These are phyloP conservation scores for Xylariaceae sp. DNA, from an alignment of 2,329 filamentous ascomycete genomes.

Conservation along the genomic window DNA sequence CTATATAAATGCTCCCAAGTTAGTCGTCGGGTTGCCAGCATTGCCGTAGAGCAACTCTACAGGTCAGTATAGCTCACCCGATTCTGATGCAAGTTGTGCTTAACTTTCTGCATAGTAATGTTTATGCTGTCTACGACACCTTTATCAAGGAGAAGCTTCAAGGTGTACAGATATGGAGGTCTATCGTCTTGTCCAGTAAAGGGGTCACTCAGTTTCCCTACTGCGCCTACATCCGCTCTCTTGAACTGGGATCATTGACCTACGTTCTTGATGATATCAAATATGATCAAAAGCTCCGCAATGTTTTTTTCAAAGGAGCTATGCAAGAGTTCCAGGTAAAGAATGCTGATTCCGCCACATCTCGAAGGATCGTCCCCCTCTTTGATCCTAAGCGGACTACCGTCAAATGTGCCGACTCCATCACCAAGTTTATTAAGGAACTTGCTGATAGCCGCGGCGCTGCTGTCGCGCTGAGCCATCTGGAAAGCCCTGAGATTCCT, in stretches of 20 bases:
- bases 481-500: slow-evolving; percentile 50
- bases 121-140: slow-evolving; percentile 41
- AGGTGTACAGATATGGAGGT: slow-evolving; percentile 64
- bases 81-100: slow-evolving; percentile 11
- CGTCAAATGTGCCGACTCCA: slow-evolving; percentile 51
- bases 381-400: slow-evolving; percentile 37
- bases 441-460: slow-evolving; percentile 38
- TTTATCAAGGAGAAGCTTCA: slow-evolving; percentile 42
- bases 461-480: slow-evolving; percentile 51
- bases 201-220: slow-evolving; percentile 64
- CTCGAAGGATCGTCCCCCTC: slow-evolving; percentile 13
- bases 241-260: too few relatives aligned
- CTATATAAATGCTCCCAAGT: slow-evolving; percentile 57
- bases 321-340: slow-evolving; percentile 35
- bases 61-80: slow-evolving; percentile 41
- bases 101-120: slow-evolving; percentile 35
- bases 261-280: slow-evolving; percentile 54
- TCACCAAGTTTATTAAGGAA: slow-evolving; percentile 48
- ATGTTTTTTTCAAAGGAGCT: slow-evolving; percentile 38
- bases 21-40: slow-evolving; percentile 51
- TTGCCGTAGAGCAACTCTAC: slow-evolving; percentile 60
- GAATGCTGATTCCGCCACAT: slow-evolving; percentile 18
- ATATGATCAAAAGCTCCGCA: slow-evolving; percentile 24
- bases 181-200: slow-evolving; percentile 62
- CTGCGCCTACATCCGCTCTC: slow-evolving; percentile 62